Conservation (phyloP, 495 filamentous ascomycete genomes). For the Aspergillus avenaceus region DNA sequence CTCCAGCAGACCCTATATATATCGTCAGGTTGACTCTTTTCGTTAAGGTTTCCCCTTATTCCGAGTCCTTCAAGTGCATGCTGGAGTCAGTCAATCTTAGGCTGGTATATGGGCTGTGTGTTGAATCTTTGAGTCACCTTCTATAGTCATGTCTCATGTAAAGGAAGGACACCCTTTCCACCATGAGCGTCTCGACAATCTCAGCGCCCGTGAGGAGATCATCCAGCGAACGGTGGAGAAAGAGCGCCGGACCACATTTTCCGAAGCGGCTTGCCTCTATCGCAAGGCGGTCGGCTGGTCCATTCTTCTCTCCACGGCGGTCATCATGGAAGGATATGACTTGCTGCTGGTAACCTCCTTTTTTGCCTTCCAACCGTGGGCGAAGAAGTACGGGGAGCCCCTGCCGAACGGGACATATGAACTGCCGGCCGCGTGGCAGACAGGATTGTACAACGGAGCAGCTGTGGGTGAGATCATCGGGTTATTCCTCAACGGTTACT, state of each 20-base stretch:
- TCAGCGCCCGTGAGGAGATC: background rate
- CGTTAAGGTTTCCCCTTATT: too few relatives aligned
- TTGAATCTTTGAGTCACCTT: too few relatives aligned
- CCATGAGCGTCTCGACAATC: background rate
- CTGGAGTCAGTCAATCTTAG: too few relatives aligned
- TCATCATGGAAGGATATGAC: background rate
- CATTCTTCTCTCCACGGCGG: background rate
- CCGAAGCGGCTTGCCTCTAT: background rate
- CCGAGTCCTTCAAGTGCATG: too few relatives aligned
- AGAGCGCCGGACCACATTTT: background rate
- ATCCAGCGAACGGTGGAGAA: background rate
- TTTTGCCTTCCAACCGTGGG: background rate
- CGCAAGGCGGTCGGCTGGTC: background rate
- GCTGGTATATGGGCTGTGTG: too few relatives aligned
- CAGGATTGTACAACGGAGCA: background rate
- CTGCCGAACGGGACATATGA: background rate
- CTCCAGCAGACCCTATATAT: too few relatives aligned
- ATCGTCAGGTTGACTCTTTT: too few relatives aligned
- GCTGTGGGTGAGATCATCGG: constrained; percentile 49
- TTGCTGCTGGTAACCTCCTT: background rate
- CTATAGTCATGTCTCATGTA: too few relatives aligned
- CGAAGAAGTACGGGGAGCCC: background rate
- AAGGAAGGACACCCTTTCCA: too few relatives aligned
- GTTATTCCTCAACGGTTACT: constrained; percentile 58
- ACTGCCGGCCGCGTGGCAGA: background rate